Evolutionary conservation across 768 basidiomycete species (phyloP), one percentile per base, ranked within the genome.

Genomic region (Amylocystis lapponica): DNA sequence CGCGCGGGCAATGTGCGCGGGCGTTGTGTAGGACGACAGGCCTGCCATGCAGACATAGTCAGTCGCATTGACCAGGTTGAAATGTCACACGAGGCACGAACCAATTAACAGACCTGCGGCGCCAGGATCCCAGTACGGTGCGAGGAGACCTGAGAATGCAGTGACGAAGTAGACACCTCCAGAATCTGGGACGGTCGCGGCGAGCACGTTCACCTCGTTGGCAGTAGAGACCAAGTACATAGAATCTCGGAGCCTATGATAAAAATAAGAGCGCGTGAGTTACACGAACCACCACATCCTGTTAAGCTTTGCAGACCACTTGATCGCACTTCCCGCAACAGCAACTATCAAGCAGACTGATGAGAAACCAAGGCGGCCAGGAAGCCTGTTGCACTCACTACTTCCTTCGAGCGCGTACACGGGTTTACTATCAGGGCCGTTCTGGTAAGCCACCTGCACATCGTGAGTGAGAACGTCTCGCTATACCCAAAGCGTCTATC

Each of bases 111-210:
- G 63, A 1, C 91, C 92, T 16, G 83, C 85, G 22, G 96, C 96
- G 22, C 83, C 79, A 21, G 91, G 79, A 62, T 99, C 96, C 96
- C 96, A 98, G 66, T 91, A 96, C 5, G 96, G 96, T 16, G 96
- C 96, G 21, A 99, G 79, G 20, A 99, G 74, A 43, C 96, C 96
- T 30, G 85, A 86, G 69, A 99, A 97, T 6, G 92, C 94, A 1
- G 95, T 95, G 27, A 98, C 95, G 56, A 98, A 99, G 68, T 89
- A 97, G 23, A 96, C 74, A 7, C 95, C 95, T 27, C 88, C 94
- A 0, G 89, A 83, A 52, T 83, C 79, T 4, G 76, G 65, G 36
- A 83, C 91, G 27, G 80, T 75, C 3, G 74, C 78, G 2, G 91
- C 94, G 25, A 98, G 76, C 5, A 70, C 72, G 57, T 97, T 97